Base-by-base conservation (phyloP, 768 basidiomycete species). In the Amanita thiersii region DNA sequence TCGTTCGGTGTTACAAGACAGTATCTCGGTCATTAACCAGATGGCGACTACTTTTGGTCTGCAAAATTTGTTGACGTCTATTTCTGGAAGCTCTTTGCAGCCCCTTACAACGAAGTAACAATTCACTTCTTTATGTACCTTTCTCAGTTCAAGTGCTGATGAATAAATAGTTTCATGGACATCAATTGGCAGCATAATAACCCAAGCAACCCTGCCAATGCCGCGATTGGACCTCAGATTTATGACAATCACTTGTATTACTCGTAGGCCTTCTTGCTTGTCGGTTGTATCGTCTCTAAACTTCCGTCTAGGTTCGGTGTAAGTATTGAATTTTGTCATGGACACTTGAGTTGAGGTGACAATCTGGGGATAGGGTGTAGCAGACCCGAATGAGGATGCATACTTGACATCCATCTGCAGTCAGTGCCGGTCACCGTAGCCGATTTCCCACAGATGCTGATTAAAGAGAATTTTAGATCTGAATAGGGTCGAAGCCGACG, bases 181-280 rank as follows among this genome's bases (percentile, higher is more conserved):
- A 52, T 83, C 35, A 77, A 74, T 45, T 89, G 86, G 86, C 86
- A 89, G 52, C 58, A 66, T 55, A 69, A 80, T 51, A 68, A 75
- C 57, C 81, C 77, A 12, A 9, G 81, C 4, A 89, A 89, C 52
- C 86, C 86, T 10, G 76, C 79, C 5, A 65, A 76, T 37, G 84
- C 79, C 18, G 69, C 70, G 3, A 69, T 72, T 31, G 86, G 86
- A 1, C 81, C 84, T 9, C 81, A 83, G 50, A 63, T 61, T 18
- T 89, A 88, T 49, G 86, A 89, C 50, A 82, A 86, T 40, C 86
- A 88, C 58, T 54, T 89, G 11, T 89, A 87, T 55, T 86, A 85
- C 52, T 74, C 65, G 77, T 82, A 52, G 54, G 79, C 59, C 21
- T 25, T 15, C 14, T 15, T 37, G 20, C 19, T 37, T 15, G 30